Conservation (phyloP, 768 basidiomycete genomes). For the Lentinula guzmanii region DNA sequence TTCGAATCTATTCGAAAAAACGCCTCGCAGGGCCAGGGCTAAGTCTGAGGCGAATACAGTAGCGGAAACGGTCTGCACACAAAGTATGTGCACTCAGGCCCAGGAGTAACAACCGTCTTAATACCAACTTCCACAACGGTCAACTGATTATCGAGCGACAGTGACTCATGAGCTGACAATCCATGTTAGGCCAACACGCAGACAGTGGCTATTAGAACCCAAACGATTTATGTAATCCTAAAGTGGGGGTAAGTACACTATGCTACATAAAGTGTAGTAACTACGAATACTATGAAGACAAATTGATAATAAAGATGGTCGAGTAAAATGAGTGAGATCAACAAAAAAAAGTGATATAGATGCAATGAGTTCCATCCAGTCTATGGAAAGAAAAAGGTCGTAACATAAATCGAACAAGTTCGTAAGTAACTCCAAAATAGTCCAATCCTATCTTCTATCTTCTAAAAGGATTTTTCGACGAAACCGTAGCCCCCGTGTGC, state of each 20-base stretch:
- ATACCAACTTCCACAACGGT: too few relatives aligned
- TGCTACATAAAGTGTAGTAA: not conserved
- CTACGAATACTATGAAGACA: not conserved
- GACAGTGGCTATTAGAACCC: not conserved
- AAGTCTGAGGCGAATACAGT: not conserved
- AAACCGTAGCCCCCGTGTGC: constrained; percentile 30
- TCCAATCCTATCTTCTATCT: constrained; percentile 25
- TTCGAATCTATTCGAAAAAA: too few relatives aligned
- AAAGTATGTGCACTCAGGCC: not conserved
- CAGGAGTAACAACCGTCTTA: not conserved
- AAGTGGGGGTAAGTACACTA: not conserved
- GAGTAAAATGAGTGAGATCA: not conserved
- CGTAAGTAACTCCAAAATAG: not conserved
- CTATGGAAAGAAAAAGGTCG: not conserved
- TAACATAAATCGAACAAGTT: not conserved
- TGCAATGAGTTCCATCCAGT: constrained; percentile 2
- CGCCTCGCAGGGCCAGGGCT: too few relatives aligned
- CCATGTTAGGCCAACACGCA: not conserved
- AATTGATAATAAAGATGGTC: not conserved
- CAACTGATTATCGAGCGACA: not conserved
- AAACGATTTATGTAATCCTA: not conserved
- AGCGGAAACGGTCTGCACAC: not conserved
- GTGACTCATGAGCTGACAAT: not conserved
- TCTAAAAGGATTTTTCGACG: constrained; percentile 51
- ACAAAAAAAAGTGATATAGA: not conserved